Evolutionary conservation across 169 alveolate species (phyloP).

Genomic region (Eimeria acervulina): DNA sequence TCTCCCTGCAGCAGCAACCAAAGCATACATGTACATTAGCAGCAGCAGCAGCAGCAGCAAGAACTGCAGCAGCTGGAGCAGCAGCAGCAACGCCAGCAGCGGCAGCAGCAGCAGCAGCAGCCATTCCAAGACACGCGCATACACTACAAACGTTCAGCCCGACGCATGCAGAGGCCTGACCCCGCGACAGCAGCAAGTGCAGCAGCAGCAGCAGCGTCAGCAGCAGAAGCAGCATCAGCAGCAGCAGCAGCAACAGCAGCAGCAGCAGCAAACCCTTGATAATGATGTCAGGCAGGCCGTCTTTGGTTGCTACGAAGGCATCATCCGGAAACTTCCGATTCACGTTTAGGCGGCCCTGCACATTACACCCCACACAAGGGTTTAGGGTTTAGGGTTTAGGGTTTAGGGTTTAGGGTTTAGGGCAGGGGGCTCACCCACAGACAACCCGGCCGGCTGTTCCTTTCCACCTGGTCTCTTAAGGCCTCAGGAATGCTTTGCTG

Average conservation of each 20-base stretch:
- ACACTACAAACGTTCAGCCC: too few relatives aligned
- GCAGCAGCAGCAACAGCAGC: background rate
- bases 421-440: background rate
- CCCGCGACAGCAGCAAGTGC: too few relatives aligned
- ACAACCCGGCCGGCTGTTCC: background rate
- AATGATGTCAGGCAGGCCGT: background rate
- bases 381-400: background rate
- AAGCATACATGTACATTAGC: background rate
- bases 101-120: background rate
- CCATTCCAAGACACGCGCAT: background rate
- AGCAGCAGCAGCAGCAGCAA: background rate
- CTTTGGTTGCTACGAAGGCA: background rate
- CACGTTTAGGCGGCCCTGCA: background rate
- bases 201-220: too few relatives aligned
- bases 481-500: background rate
- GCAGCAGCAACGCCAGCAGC: background rate
- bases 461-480: background rate
- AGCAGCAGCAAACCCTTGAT: background rate
- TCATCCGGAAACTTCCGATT: conserved; percentile 4
- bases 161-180: too few relatives aligned
- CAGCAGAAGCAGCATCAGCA: background rate
- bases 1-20: background rate
- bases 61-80: background rate
- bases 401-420: background rate
- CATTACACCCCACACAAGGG: background rate